Base-by-base conservation (phyloP, 495 filamentous ascomycete genomes). In the Penicillium turbatum region DNA sequence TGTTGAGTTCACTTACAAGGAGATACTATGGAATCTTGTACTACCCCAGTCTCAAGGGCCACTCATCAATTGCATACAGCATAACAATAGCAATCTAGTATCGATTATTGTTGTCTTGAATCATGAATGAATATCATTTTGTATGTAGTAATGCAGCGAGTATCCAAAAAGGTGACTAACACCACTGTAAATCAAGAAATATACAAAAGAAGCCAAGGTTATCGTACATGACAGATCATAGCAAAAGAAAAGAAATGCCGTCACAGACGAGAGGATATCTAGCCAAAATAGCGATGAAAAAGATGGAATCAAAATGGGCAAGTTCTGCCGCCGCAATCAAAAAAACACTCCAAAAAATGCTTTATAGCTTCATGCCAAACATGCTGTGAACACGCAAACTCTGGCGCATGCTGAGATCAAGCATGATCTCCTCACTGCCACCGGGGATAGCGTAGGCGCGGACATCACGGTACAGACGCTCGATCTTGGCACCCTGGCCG, bases 341-440 rank as follows among this genome's bases (percentile, higher is more conserved):
- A 30, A 45, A 27, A 31, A 32, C 16, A 5, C 29, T 7, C 29
- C 55, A 12, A 41, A 58, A 52, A 54, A 29, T 44, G 56, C 43
- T 43, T 72, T 86, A 98, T 62, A 98, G 68, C 80, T 97, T 98
- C 92, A 98, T 97, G 3, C 93, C 93, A 68, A 96, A 74, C 62
- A 84, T 86, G 78, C 95, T 84, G 56, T 91, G 88, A 31, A 98
- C 93, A 70, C 82, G 83, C 79, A 97, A 67, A 62, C 86, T 86
- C 77, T 98, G 93, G 55, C 93, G 79, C 70, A 98, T 96, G 71
- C 89, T 95, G 61, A 98, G 72, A 76, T 98, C 93, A 57, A 97
- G 74, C 93, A 98, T 98, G 54, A 98, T 98, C 81, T 98, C 93
- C 75, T 98, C 93, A 66, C 83, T 88, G 31, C 93, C 93, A 68